These are phyloP conservation scores for Emmonsiellopsis sp. DNA, from an alignment of 2,329 filamentous ascomycete species.

Conservation along the genomic window DNA sequence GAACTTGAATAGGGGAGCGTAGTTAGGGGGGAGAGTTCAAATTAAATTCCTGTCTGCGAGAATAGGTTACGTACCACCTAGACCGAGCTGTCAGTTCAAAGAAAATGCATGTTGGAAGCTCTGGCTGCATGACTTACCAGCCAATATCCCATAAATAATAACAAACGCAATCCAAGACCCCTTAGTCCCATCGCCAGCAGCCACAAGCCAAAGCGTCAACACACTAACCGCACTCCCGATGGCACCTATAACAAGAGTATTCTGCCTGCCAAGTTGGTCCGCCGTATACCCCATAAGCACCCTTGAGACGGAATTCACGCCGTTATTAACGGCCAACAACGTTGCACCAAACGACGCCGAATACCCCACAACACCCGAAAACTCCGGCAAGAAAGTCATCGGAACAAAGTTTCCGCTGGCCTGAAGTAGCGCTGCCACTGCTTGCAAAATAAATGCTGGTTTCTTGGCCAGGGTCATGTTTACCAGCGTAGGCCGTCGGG, in stretches of 20 bases:
- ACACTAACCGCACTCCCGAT: conserved; percentile 20
- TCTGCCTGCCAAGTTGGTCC: conserved; percentile 31
- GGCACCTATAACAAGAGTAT: conserved; percentile 27
- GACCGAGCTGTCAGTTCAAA: not conserved
- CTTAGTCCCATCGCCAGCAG: conserved; percentile 6
- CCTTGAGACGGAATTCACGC: conserved; percentile 30
- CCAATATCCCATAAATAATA: conserved; percentile 9
- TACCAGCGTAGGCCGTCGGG: conserved; percentile 12
- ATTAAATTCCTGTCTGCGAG: not conserved
- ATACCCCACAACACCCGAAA: conserved; percentile 31
- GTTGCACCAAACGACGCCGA: conserved; percentile 26
- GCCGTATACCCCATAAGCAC: conserved; percentile 30
- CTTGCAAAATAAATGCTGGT: conserved; percentile 30
- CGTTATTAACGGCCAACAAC: conserved; percentile 33
- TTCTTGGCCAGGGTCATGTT: conserved; percentile 27
- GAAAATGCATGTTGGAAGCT: not conserved
- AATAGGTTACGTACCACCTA: not conserved
- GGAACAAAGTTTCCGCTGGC: conserved; percentile 32
- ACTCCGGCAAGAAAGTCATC: conserved; percentile 31
- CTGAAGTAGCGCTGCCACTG: conserved; percentile 27
- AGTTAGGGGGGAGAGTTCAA: not conserved
- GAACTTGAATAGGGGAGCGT: not conserved
- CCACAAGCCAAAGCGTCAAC: conserved; percentile 19
- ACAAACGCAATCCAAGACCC: conserved; percentile 7
- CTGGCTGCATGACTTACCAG: conserved; percentile 2